Percentiles rank a stretch among this genome's conserved stretches.
phyloP scores from a whole-genome alignment of 257 asterid genomes.

The Fraxinus cuspidata region DNA sequence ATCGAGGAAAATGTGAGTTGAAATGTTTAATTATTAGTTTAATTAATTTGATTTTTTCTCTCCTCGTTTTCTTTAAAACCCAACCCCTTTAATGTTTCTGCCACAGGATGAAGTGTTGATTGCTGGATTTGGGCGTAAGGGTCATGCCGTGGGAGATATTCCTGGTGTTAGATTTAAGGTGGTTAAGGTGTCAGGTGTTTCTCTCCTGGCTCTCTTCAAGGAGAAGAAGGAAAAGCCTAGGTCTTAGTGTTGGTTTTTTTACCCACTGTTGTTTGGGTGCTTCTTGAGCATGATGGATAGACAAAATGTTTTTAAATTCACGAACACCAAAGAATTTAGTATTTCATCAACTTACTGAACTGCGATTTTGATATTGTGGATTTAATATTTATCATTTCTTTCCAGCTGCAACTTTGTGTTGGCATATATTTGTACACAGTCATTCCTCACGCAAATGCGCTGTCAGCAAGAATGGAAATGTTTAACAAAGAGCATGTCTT shows the following conservation, averaged over 20 bases:
- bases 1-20: constrained; percentile 79
- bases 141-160: constrained; percentile 87
- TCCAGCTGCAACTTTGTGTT: neutral
- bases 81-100: neutral
- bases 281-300: constrained; percentile 13
- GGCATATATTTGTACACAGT: neutral
- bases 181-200: constrained; percentile 82
- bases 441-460: no score
- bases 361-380: constrained; percentile 20
- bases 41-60: neutral
- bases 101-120: constrained; percentile 78
- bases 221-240: constrained; percentile 78
- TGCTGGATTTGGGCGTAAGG: constrained; percentile 87
- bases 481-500: no score
- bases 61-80: neutral
- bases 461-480: no score
- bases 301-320: constrained; percentile 9
- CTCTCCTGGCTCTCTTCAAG: constrained; percentile 70
- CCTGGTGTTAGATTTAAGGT: constrained; percentile 86
- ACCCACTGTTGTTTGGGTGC: neutral
- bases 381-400: neutral
- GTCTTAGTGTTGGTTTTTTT: constrained; percentile 34
- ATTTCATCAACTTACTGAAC: constrained; percentile 24
- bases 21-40: no score
- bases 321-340: constrained; percentile 28